A percentile compares a stretch with the other conserved stretches of the same genome.
Evolutionary conservation across 495 filamentous ascomycete genomes (phyloP).

Genomic region (Penicillium parvum): DNA sequence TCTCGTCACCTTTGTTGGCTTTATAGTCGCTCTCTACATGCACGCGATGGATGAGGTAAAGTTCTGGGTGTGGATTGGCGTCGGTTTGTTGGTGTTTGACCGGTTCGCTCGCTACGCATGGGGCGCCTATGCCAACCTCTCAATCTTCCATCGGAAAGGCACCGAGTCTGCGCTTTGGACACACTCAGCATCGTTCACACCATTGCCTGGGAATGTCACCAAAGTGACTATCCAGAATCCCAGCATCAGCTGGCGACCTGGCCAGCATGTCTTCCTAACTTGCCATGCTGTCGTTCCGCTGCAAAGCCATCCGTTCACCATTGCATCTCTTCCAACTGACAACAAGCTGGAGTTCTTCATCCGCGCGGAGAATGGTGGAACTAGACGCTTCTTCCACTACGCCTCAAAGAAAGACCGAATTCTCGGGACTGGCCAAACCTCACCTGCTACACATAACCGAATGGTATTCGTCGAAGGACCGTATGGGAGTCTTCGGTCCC

Average conservation of each 20-base stretch:
- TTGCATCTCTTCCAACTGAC: constrained; percentile 57
- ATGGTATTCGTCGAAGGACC: constrained; percentile 46
- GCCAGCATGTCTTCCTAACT: constrained; percentile 76
- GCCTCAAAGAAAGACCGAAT: constrained; percentile 47
- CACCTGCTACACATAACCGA: constrained; percentile 10
- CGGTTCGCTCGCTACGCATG: constrained; percentile 50
- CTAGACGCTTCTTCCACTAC: constrained; percentile 57
- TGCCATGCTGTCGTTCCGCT: constrained; percentile 62
- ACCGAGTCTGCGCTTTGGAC: constrained; percentile 20
- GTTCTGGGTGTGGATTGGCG: constrained; percentile 65
- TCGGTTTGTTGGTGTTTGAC: constrained; percentile 68
- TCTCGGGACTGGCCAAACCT: constrained; percentile 7
- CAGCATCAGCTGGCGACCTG: constrained; percentile 66
- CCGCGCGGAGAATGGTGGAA: constrained; percentile 67
- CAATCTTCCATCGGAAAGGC: constrained; percentile 45
- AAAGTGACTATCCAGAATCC: constrained; percentile 66
- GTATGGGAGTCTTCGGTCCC: constrained; percentile 45
- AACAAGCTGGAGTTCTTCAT: constrained; percentile 66
- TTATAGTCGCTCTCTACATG: constrained; percentile 58
- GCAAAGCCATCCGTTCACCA: constrained; percentile 81
- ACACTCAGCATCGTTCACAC: constrained; percentile 56
- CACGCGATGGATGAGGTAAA: constrained; percentile 57
- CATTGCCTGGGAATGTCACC: constrained; percentile 59
- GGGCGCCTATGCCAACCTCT: constrained; percentile 62
- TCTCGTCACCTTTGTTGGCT: constrained; percentile 59